A percentile compares a stretch with the other conserved stretches of the same genome.
Conservation (phyloP, 345 rosid genomes). For the Citrus hindsii region DNA sequence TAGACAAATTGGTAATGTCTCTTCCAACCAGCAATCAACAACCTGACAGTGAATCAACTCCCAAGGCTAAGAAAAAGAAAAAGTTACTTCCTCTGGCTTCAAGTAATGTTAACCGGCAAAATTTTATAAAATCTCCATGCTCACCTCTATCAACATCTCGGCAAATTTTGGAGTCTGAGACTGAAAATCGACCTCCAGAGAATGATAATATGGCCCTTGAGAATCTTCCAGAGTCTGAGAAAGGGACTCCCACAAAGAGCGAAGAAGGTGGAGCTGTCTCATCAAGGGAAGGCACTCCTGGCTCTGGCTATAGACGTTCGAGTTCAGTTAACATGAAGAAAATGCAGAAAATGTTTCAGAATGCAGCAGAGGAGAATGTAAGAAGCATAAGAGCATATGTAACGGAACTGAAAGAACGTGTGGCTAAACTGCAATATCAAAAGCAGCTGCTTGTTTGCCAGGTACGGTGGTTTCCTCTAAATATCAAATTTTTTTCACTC, state of each 20-base stretch:
- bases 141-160: constrained; percentile 77
- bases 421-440: constrained; percentile 96
- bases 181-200: constrained; percentile 83
- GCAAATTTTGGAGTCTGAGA: constrained; percentile 69
- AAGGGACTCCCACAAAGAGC: constrained; percentile 69
- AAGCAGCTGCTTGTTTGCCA: constrained; percentile 99
- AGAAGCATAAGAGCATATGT: constrained; percentile 92
- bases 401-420: constrained; percentile 92
- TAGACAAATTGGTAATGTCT: constrained; percentile 94
- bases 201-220: constrained; percentile 43
- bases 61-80: constrained; percentile 80
- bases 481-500: neutral
- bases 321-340: constrained; percentile 96
- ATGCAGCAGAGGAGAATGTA: constrained; percentile 99
- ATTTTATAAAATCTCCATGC: constrained; percentile 84
- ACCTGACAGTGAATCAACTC: constrained; percentile 44
- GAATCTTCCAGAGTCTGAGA: constrained; percentile 46
- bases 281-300: constrained; percentile 78
- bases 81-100: constrained; percentile 77
- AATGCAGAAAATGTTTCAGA: constrained; percentile 98
- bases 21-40: constrained; percentile 62
- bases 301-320: constrained; percentile 66
- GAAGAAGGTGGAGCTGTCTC: constrained; percentile 83
- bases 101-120: constrained; percentile 69
- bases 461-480: constrained; percentile 33